Conservation (phyloP, 257 asterid species). For the Thymus mandschuricus region DNA sequence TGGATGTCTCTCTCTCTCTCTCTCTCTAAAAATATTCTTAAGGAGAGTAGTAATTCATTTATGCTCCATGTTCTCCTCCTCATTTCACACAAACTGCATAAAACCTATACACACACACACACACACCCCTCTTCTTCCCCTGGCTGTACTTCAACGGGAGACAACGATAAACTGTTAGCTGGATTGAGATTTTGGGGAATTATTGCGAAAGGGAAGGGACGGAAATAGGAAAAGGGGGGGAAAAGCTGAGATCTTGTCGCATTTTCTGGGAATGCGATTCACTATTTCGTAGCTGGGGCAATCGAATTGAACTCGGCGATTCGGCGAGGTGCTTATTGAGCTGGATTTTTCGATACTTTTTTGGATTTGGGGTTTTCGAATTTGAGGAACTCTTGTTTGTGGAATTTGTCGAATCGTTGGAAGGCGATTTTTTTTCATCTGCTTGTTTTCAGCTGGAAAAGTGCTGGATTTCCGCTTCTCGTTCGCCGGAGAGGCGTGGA, state of each 20-base stretch:
- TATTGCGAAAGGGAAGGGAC: not conserved
- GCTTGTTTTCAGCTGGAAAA: conserved; percentile 30
- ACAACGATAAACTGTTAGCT: conserved; percentile 22
- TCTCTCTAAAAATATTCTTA: not conserved
- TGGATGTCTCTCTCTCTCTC: conserved; percentile 14
- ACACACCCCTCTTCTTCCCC: not conserved
- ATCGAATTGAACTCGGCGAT: conserved; percentile 26
- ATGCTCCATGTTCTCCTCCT: conserved; percentile 23
- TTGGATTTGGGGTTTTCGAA: conserved; percentile 25
- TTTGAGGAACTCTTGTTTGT: conserved; percentile 12
- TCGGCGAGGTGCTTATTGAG: conserved; percentile 19
- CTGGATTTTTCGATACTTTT: conserved; percentile 20
- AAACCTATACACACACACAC: conserved; percentile 27
- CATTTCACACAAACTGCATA: conserved; percentile 29
- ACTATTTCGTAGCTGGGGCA: conserved; percentile 39
- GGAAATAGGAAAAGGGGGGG: not conserved
- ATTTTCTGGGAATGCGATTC: conserved; percentile 40
- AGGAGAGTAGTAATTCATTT: not conserved
- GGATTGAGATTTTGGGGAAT: conserved; percentile 25
- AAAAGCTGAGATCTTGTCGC: conserved; percentile 44
- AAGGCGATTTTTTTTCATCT: conserved; percentile 23
- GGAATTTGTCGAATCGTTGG: conserved; percentile 30
- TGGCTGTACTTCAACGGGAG: not conserved
- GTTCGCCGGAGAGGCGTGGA: not conserved
- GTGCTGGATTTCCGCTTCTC: conserved; percentile 17